Evolutionary conservation across 805 yeast species (phyloP), one percentile per base, ranked within the genome.

Genomic region (Kuraishia floccosa): DNA sequence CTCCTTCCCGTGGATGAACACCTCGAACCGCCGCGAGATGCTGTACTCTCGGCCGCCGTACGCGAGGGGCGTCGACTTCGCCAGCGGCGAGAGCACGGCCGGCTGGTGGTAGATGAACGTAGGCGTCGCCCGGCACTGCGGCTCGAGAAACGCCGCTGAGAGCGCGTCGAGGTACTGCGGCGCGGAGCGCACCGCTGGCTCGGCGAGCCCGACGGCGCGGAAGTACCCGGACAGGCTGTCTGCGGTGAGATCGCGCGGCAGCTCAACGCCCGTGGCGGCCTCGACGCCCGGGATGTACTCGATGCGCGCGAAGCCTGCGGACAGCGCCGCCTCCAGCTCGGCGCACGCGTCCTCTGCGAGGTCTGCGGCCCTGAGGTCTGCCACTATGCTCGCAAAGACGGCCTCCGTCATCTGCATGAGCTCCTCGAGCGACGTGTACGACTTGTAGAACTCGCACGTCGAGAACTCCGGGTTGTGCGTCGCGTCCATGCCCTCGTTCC

Each of bases 401-500:
- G n/a, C 13, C 43, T 83, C 80, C 1, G 93, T 77, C 21, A 76
- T 42, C 1, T 34, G 35, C 66, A 85, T 80, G 35, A 89, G 56
- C 17, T 81, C 81, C 1, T 70, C 67, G 39, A 91, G 56, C 7
- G 68, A 60, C 1, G 79, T 72, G 46, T 68, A 86, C 0, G 82
- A 65, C 43, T 79, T 81, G 50, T 89, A 89, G 43, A 85, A 82
- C 49, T 89, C 98, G 48, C 95, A 76, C 2, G 85, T 72, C 1
- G 94, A 78, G 49, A 87, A 89, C 47, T 89, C 98, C 0, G 96
- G 94, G 52, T 89, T 91, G 50, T 89, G 98, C 0, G 95, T 82
- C 2, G 80, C 63, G 49, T 89, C 98, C 18, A 89, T 65, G 5
- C 96, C 95, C 55, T 91, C 98, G 46, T 91, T 91, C 43, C 98